These are phyloP conservation scores for Termitomyces sp. DNA, from an alignment of 768 basidiomycete genomes.

Conservation along the genomic window DNA sequence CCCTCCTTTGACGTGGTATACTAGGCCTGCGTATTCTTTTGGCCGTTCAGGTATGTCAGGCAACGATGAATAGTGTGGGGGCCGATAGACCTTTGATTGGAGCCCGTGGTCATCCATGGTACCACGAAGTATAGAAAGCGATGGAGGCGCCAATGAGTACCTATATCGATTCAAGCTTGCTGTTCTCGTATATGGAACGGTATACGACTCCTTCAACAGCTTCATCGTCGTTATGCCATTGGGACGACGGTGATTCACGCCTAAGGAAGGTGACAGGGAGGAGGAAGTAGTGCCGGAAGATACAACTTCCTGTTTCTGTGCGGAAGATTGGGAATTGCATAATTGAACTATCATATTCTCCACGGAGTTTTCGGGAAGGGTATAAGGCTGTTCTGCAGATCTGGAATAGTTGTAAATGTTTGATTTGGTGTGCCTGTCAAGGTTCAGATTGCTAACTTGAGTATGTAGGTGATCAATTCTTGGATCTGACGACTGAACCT, in stretches of 20 bases:
- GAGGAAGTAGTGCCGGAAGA: background rate
- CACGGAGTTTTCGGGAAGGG: background rate
- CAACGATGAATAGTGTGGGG: constrained; percentile 75
- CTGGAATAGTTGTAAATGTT: background rate
- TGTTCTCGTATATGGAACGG: constrained; percentile 18
- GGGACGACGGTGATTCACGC: background rate
- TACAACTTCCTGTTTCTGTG: background rate
- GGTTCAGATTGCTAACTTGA: background rate
- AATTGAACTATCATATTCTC: background rate
- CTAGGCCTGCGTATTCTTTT: constrained; percentile 73
- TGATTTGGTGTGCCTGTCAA: background rate
- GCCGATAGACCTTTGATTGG: constrained; percentile 58
- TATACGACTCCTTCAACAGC: constrained; percentile 21
- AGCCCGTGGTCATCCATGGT: constrained; percentile 42
- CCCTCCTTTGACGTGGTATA: constrained; percentile 67
- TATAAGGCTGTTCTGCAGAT: background rate
- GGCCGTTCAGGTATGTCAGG: constrained; percentile 63
- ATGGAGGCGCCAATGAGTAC: constrained; percentile 49
- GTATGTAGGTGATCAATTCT: background rate
- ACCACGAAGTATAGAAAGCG: constrained; percentile 36
- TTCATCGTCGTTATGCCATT: background rate
- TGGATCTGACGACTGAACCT: background rate
- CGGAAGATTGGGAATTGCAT: background rate
- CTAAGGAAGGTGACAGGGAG: constrained; percentile 2
- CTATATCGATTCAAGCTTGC: constrained; percentile 33